Conservation (phyloP, 116 monocot species). For the Posidonia oceanica region DNA sequence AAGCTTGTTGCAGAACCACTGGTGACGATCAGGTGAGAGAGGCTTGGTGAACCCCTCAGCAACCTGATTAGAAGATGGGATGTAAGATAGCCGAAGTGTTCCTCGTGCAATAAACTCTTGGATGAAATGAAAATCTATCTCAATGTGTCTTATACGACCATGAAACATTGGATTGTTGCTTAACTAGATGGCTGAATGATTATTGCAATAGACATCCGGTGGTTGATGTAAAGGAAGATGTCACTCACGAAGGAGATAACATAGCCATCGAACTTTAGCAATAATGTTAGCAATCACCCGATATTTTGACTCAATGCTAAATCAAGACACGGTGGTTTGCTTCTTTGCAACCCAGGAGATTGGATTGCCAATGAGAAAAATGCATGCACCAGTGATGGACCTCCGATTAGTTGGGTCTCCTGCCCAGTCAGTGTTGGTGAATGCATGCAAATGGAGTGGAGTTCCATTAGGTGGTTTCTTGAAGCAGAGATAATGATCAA, state of each 20-base stretch:
- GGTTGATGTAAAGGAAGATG: not conserved
- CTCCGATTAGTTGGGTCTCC: not conserved
- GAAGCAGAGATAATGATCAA: not conserved
- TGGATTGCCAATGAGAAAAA: not conserved
- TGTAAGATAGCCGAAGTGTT: too few species aligned
- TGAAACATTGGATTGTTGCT: not conserved
- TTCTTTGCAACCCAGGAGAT: not conserved
- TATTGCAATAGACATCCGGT: not conserved
- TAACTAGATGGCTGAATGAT: not conserved
- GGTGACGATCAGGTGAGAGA: too few species aligned
- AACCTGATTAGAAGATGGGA: too few species aligned
- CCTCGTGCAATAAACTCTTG: not conserved
- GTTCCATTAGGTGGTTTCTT: not conserved
- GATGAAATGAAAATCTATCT: not conserved
- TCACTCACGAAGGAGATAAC: too few species aligned
- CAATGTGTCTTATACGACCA: too few species aligned
- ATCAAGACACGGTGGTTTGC: not conserved
- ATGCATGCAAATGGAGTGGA: too few species aligned
- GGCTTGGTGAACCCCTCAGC: too few species aligned
- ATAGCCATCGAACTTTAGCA: too few species aligned
- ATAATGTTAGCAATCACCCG: too few species aligned
- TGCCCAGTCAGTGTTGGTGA: not conserved
- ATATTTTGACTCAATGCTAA: not conserved
- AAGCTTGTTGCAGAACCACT: too few species aligned
- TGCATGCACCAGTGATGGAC: not conserved